Evolutionary conservation across 169 alveolate species (phyloP).

Genomic region (Babesia sp.): DNA sequence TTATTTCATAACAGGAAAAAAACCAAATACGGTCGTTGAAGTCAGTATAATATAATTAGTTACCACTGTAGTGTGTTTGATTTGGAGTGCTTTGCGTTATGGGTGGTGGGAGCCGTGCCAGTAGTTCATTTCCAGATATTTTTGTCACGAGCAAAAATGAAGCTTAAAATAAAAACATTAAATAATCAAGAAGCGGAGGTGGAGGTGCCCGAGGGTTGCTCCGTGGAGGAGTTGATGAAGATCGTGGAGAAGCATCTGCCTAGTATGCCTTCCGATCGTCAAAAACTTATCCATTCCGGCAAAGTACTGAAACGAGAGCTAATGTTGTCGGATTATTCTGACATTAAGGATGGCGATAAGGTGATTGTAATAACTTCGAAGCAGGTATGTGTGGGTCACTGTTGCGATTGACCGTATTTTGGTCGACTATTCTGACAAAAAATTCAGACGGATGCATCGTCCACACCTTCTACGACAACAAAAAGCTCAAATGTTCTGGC

Average conservation of each 20-base stretch:
- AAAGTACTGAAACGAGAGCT: constrained; percentile 73
- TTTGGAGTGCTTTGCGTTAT: background rate
- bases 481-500: background rate
- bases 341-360: constrained; percentile 81
- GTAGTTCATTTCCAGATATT: background rate
- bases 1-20: constrained; percentile 5
- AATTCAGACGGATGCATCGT: constrained; percentile 4
- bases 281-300: constrained; percentile 82
- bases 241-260: constrained; percentile 70
- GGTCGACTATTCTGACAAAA: background rate
- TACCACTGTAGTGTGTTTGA: background rate
- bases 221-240: constrained; percentile 75
- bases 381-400: constrained; percentile 22
- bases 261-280: constrained; percentile 76
- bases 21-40: background rate
- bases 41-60: constrained; percentile 1
- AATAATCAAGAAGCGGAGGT: constrained; percentile 81
- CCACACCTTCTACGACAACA: background rate
- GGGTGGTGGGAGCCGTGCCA: background rate
- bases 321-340: constrained; percentile 65
- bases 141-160: constrained; percentile 55
- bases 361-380: constrained; percentile 73
- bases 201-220: constrained; percentile 70
- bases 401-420: background rate
- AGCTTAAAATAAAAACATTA: constrained; percentile 79